Conservation (phyloP, 116 monocot genomes). For the Posidonia oceanica region DNA sequence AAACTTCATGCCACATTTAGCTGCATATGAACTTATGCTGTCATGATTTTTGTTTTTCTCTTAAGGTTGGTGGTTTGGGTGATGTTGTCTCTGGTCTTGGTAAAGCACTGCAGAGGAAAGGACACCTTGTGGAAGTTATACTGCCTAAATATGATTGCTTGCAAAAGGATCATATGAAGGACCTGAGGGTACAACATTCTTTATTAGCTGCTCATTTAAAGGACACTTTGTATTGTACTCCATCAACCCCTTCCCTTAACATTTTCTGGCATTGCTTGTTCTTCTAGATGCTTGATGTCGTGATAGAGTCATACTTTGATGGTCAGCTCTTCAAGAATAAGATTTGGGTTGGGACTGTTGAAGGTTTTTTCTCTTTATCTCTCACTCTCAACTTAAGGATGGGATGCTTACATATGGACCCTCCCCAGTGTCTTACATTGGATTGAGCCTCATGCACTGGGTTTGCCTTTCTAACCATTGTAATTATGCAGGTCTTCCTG, state of each 20-base stretch:
- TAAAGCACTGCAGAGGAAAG: slow-evolving; percentile 79
- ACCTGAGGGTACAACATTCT: slow-evolving; percentile 40
- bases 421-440: not conserved
- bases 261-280: not conserved
- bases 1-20: not conserved
- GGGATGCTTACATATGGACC: too few species aligned
- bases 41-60: not conserved
- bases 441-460: too few species aligned
- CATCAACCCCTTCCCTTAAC: not conserved
- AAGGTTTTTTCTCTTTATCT: slow-evolving; percentile 28
- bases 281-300: slow-evolving; percentile 52
- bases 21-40: not conserved
- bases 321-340: slow-evolving; percentile 72
- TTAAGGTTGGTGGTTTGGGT: slow-evolving; percentile 85
- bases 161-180: slow-evolving; percentile 32
- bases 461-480: slow-evolving; percentile 8
- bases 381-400: too few species aligned
- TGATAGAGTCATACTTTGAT: slow-evolving; percentile 72
- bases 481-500: slow-evolving; percentile 65
- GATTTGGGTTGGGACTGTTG: slow-evolving; percentile 89
- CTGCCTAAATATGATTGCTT: slow-evolving; percentile 97
- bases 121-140: slow-evolving; percentile 85
- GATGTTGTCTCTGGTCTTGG: slow-evolving; percentile 87
- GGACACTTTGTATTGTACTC: not conserved
- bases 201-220: not conserved